Percentiles rank a stretch among this genome's conserved stretches.
These are phyloP conservation scores for Thozetella sp. DNA, from an alignment of 495 filamentous ascomycete genomes.

Conservation along the genomic window DNA sequence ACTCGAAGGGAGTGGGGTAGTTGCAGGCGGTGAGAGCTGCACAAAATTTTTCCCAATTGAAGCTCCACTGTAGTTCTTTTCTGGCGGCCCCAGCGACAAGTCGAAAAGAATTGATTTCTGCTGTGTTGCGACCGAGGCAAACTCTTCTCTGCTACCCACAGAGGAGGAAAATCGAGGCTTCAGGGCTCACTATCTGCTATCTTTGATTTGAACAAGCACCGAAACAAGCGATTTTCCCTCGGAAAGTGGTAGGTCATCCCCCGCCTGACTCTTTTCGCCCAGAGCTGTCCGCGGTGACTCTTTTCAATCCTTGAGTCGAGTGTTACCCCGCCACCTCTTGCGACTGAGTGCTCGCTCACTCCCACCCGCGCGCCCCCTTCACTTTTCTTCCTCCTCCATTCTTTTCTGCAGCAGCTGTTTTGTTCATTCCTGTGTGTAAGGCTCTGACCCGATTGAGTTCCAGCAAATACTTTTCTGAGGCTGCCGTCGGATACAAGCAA, in stretches of 20 bases:
- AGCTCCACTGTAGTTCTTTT: not conserved
- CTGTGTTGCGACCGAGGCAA: not conserved
- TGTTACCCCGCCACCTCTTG: conserved; percentile 1
- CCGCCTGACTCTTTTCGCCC: not conserved
- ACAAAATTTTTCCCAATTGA: conserved; percentile 3
- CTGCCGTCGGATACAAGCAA: too few species aligned
- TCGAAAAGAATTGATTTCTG: not conserved
- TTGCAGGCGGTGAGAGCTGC: not conserved
- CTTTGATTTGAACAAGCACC: not conserved
- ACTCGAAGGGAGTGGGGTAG: too few species aligned
- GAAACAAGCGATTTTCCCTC: not conserved
- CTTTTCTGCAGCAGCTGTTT: conserved; percentile 3
- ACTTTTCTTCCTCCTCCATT: conserved; percentile 2
- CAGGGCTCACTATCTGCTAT: not conserved
- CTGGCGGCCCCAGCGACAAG: not conserved
- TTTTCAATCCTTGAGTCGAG: not conserved
- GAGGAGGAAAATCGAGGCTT: not conserved
- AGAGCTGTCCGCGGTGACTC: not conserved
- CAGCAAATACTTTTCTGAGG: too few species aligned
- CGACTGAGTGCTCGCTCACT: not conserved
- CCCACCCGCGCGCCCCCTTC: not conserved
- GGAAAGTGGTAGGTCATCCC: not conserved
- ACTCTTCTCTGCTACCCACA: not conserved
- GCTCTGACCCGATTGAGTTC: too few species aligned
- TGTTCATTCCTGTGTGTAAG: too few species aligned